Conservation (phyloP, 495 filamentous ascomycete species). For the Annulohypoxylon bovei region DNA sequence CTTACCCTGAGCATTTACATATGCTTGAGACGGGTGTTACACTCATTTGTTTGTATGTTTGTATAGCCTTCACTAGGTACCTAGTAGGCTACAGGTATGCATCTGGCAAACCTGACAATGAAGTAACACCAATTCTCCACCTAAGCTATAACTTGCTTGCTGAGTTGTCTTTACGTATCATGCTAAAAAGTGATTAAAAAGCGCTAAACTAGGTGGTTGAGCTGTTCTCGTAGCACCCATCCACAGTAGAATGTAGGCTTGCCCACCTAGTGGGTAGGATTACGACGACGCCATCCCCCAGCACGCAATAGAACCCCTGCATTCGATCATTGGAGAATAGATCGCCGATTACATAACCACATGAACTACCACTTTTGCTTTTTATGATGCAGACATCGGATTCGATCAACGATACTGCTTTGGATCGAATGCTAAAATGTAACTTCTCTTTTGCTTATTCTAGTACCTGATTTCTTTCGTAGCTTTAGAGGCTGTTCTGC, state of each 20-base stretch:
- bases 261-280: not conserved
- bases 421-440: not conserved
- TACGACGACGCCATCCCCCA: constrained; percentile 18
- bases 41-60: no score
- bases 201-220: not conserved
- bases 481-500: not conserved
- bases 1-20: not conserved
- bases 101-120: not conserved
- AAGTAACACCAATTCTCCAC: not conserved
- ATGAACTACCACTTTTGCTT: not conserved
- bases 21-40: no score
- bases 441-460: not conserved
- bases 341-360: constrained; percentile 12
- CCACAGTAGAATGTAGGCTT: not conserved
- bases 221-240: not conserved
- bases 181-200: not conserved
- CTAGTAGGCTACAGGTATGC: no score
- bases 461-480: no score
- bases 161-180: not conserved
- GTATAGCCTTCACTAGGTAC: no score
- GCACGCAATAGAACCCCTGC: constrained; percentile 39
- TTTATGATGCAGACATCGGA: not conserved
- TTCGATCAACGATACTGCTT: not conserved
- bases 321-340: constrained; percentile 24
- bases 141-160: not conserved